Base-by-base conservation (phyloP, 352 stramenopile species). In the Phytophthora fragariae region DNA sequence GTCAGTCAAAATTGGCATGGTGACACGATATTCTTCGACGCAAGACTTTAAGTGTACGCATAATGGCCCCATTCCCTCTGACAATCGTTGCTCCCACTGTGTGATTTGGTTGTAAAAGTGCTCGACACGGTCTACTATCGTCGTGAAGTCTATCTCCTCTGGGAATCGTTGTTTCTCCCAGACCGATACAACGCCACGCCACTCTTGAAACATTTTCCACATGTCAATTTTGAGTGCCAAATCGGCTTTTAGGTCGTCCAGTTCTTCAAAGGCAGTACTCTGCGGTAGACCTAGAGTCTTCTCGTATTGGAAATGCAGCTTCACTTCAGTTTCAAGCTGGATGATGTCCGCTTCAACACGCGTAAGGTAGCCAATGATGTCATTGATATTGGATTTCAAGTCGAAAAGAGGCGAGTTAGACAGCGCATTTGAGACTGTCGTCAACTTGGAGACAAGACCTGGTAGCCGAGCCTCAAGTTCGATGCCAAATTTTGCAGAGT, bases 11-110 rank as follows among this genome's bases (percentile, higher is more conserved):
- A 93, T 90, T 11, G 88, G 88, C 85, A 95, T 91, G 2, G 93
- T 92, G 15, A 88, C 70, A 2, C 84, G 86, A 69, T 98, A 97
- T 57, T 89, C 79, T 31, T 97, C 85, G 3, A 98, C 88, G 27
- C 72, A 74, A n/a, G 63, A 70, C 58, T 95, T 97, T 17, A 98
- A 66, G 67, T 85, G 69, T 15, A 81, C 68, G 35, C 82, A 92
- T 7, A 93, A 57, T 1, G 71, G 24, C 9, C 70, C 64, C 63
- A 86, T 90, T 7, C 79, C 77, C 58, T 91, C 53, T 19, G 79
- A 75, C 52, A 94, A 46, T 46, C 81, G 53, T 62, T 83, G 52
- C 77, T 98, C 73, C 82, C 80, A 81, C 67, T 73, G 75, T 35
- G 79, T 39, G 19, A 90, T 76, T 71, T 85, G 59, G 31, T 69